Conservation (phyloP, 345 rosid genomes). For the Dipteronia sinensis region DNA sequence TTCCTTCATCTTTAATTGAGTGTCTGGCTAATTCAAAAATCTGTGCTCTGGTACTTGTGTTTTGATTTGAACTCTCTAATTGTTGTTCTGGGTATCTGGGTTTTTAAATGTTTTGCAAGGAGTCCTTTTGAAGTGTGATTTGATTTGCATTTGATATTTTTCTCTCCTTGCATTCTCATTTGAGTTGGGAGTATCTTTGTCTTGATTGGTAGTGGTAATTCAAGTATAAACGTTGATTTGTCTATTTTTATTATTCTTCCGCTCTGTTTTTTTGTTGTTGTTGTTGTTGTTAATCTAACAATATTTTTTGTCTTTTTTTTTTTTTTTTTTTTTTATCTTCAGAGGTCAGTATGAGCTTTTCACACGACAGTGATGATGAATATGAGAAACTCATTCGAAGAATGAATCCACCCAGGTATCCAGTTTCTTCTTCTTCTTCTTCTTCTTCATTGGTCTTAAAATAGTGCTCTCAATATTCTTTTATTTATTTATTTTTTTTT, state of each 20-base stretch:
- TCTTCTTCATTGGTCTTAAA: constrained; percentile 17
- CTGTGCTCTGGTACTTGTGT: constrained; percentile 23
- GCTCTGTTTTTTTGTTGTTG: neutral
- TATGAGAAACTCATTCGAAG: constrained; percentile 85
- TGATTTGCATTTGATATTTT: neutral
- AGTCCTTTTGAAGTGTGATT: constrained; percentile 9
- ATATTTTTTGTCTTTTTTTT: constrained; percentile 6
- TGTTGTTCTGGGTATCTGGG: constrained; percentile 15
- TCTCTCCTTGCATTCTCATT: neutral
- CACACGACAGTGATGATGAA: constrained; percentile 77
- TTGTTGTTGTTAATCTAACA: neutral
- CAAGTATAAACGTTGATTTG: constrained; percentile 17
- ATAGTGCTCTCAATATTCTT: neutral
- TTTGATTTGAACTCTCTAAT: constrained; percentile 16
- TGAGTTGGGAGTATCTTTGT: constrained; percentile 12
- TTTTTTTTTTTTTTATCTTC: constrained; percentile 16
- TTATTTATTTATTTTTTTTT: neutral
- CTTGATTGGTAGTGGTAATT: constrained; percentile 32
- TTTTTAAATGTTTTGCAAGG: constrained; percentile 7
- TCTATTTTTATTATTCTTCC: constrained; percentile 7
- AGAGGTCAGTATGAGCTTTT: constrained; percentile 71
- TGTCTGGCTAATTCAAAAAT: constrained; percentile 3
- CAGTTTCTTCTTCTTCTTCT: constrained; percentile 17
- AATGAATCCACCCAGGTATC: constrained; percentile 92
- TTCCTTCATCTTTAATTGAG: constrained; percentile 19